A percentile compares a stretch with the other conserved stretches of the same genome.
These are phyloP conservation scores for Amoebophrya sp. DNA, from an alignment of 169 alveolate genomes.

Conservation along the genomic window DNA sequence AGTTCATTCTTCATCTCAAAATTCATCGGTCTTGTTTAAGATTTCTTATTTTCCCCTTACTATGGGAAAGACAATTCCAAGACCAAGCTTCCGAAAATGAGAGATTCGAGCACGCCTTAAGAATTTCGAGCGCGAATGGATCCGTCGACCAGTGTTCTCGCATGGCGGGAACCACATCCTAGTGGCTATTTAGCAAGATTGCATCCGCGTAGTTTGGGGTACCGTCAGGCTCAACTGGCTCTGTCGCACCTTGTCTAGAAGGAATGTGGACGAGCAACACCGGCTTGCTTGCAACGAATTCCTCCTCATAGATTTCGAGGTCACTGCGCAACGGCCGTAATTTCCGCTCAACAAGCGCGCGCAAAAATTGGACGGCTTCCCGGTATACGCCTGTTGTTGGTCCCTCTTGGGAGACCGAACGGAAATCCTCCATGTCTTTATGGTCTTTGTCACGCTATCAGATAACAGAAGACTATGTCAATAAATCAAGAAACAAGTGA, in stretches of 20 bases:
- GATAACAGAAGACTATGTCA: too few relatives aligned
- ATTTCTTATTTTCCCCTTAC: too few relatives aligned
- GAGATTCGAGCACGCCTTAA: too few relatives aligned
- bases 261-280: not conserved
- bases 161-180: constrained; percentile 43
- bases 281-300: not conserved
- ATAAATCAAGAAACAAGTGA: too few relatives aligned
- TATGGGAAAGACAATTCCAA: too few relatives aligned
- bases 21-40: too few relatives aligned
- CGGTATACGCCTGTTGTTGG: not conserved
- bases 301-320: not conserved
- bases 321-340: not conserved
- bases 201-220: not conserved
- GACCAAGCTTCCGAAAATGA: too few relatives aligned
- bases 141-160: constrained; percentile 38
- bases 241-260: too few relatives aligned
- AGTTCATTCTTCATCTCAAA: too few relatives aligned
- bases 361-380: not conserved
- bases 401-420: not conserved
- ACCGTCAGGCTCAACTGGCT: not conserved
- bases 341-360: not conserved
- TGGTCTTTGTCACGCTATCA: too few relatives aligned
- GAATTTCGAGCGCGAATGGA: constrained; percentile 38
- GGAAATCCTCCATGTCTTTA: too few relatives aligned
- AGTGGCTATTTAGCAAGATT: constrained; percentile 42